A percentile compares a stretch with the other conserved stretches of the same genome.
These are phyloP conservation scores for Orbilia quercus DNA, from an alignment of 2,329 filamentous ascomycete genomes.

Conservation along the genomic window DNA sequence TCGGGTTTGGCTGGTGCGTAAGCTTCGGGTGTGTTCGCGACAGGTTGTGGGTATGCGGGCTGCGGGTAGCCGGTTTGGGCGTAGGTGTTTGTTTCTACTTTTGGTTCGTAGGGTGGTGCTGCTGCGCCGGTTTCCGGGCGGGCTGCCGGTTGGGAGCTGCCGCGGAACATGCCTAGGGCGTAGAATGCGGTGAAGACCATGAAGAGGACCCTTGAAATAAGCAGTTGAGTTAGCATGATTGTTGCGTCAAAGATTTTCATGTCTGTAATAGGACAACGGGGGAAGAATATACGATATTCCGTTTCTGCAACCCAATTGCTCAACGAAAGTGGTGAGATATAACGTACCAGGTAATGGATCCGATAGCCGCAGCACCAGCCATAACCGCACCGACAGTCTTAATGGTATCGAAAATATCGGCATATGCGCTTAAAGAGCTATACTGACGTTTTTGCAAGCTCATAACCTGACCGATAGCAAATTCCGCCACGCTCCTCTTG, in stretches of 20 bases:
- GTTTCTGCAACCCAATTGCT: no score
- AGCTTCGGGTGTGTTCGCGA: background rate
- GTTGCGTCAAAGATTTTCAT: no score
- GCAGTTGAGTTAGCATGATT: slow-evolving; percentile 9
- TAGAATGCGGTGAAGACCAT: slow-evolving; percentile 45
- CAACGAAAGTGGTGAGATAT: background rate
- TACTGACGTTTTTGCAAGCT: slow-evolving; percentile 20
- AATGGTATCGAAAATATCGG: background rate
- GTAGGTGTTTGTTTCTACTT: slow-evolving; percentile 25
- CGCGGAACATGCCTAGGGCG: slow-evolving; percentile 31
- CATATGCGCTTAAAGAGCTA: background rate
- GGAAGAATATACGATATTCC: no score
- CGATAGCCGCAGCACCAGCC: slow-evolving; percentile 47
- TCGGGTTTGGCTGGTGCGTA: slow-evolving; percentile 33
- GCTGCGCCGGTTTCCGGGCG: background rate
- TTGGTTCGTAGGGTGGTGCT: slow-evolving; percentile 14
- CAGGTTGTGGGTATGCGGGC: slow-evolving; percentile 9
- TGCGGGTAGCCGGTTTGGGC: slow-evolving; percentile 2
- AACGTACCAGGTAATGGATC: slow-evolving; percentile 49
- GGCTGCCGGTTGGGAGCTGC: background rate
- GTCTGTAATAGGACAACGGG: no score
- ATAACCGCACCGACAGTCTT: slow-evolving; percentile 27
- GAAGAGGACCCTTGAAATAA: slow-evolving; percentile 34
- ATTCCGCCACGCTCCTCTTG: slow-evolving; percentile 10
- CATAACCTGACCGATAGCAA: background rate